Percentiles rank a stretch among this genome's conserved stretches.
phyloP scores from a whole-genome alignment of 176 grass and related monocot genomes.

The Dendrocalamus sinicus region DNA sequence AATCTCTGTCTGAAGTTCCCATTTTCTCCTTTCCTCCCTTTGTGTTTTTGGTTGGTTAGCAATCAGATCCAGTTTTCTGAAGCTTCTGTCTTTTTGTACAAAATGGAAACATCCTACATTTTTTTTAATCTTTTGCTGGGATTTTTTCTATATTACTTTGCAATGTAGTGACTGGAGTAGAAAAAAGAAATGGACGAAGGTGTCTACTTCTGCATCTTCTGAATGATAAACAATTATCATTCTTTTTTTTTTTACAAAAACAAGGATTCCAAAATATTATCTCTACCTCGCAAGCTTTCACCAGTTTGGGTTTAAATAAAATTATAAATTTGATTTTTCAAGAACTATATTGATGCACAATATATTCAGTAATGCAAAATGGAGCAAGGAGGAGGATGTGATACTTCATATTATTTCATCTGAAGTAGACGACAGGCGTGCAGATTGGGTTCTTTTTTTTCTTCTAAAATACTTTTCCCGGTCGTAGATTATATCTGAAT shows the following conservation, averaged over 20 bases:
- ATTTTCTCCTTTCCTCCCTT: neutral
- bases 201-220: neutral
- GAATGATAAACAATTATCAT: neutral
- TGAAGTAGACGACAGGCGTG: neutral
- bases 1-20: constrained; percentile 23
- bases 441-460: neutral
- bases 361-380: neutral
- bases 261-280: neutral
- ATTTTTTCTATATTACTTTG: neutral
- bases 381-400: neutral
- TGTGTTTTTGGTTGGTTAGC: constrained; percentile 22
- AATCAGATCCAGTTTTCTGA: constrained; percentile 37
- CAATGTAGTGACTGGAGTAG: neutral
- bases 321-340: neutral
- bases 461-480: neutral
- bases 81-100: constrained; percentile 45
- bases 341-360: neutral
- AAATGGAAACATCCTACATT: constrained; percentile 30
- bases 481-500: neutral
- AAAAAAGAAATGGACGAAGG: neutral
- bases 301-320: neutral
- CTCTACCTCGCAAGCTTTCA: neutral
- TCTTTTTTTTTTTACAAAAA: neutral
- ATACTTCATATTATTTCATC: neutral
- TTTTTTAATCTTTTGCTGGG: neutral